Evolutionary conservation across 108 stramenopile species (phyloP).

Genomic region (Cyclotella choctawhatcheeana): DNA sequence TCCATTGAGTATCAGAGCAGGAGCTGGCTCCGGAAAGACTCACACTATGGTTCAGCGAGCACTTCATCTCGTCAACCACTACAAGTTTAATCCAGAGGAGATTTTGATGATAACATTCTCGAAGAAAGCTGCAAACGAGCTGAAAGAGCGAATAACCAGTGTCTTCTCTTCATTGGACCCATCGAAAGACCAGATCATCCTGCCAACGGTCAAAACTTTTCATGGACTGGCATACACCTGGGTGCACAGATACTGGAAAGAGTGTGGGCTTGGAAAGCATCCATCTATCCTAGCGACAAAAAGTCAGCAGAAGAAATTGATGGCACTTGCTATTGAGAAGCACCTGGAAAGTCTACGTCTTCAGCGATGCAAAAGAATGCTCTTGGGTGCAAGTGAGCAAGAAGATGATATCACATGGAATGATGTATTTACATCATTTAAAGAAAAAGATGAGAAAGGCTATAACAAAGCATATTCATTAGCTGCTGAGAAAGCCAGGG

Average conservation of each 20-base stretch:
- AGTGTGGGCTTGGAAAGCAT: constrained; percentile 1
- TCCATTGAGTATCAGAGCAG: constrained; percentile 13
- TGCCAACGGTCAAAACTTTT: constrained; percentile 31
- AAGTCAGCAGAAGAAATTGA: neutral
- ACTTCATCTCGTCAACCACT: neutral
- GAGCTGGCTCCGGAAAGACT: constrained; percentile 35
- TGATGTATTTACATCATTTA: constrained; percentile 3
- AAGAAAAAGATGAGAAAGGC: neutral
- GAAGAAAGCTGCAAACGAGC: constrained; percentile 22
- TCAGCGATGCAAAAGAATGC: constrained; percentile 7
- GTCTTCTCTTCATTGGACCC: constrained; percentile 7
- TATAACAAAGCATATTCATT: neutral
- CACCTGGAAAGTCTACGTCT: constrained; percentile 16
- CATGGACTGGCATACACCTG: constrained; percentile 23
- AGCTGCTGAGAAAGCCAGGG: neutral
- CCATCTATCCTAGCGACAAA: constrained; percentile 17
- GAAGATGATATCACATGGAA: constrained; percentile 2
- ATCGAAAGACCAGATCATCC: neutral
- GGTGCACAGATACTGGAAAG: constrained; percentile 17
- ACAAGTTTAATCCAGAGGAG: constrained; percentile 1
- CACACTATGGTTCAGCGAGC: constrained; percentile 30
- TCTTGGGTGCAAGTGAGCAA: neutral
- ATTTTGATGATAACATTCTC: constrained; percentile 35
- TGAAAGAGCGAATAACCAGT: constrained; percentile 9
- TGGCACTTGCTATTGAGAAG: constrained; percentile 15